A percentile compares a stretch with the other conserved stretches of the same genome.
phyloP scores from a whole-genome alignment of 208 protist species.

The Acanthamoeba sp. region DNA sequence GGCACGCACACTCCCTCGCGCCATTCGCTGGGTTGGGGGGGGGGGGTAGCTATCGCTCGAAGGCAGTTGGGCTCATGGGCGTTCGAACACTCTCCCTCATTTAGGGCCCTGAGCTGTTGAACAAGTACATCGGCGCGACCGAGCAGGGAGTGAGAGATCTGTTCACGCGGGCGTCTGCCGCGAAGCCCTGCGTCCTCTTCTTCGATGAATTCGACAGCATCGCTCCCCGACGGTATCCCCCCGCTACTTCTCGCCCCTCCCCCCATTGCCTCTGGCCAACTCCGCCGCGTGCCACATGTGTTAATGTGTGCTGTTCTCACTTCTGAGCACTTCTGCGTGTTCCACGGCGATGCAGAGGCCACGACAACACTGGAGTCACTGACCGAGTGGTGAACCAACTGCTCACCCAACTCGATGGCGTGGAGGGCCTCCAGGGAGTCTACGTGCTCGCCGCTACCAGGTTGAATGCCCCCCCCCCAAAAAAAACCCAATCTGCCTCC shows the following conservation, averaged over 20 bases:
- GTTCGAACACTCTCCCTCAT: not conserved
- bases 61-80: not conserved
- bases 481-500: not conserved
- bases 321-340: not conserved
- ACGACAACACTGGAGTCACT: constrained; percentile 89
- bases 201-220: constrained; percentile 92
- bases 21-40: too few species aligned
- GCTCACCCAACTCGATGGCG: constrained; percentile 90
- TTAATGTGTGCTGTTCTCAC: too few species aligned
- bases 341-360: constrained; percentile 74
- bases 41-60: too few species aligned
- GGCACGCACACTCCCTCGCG: constrained; percentile 1
- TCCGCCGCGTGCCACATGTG: not conserved
- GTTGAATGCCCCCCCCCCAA: constrained; percentile 5
- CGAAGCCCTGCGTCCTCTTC: constrained; percentile 88
- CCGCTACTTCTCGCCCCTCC: too few species aligned
- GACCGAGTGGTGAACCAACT: constrained; percentile 93
- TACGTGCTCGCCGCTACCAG: constrained; percentile 89
- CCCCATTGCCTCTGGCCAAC: not conserved
- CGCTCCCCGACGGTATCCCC: constrained; percentile 84
- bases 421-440: constrained; percentile 87
- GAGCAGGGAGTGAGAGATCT: constrained; percentile 84
- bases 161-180: constrained; percentile 85
- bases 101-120: constrained; percentile 88
- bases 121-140: constrained; percentile 91